Base-by-base conservation (phyloP, 345 rosid species). In the Passiflora organensis region DNA sequence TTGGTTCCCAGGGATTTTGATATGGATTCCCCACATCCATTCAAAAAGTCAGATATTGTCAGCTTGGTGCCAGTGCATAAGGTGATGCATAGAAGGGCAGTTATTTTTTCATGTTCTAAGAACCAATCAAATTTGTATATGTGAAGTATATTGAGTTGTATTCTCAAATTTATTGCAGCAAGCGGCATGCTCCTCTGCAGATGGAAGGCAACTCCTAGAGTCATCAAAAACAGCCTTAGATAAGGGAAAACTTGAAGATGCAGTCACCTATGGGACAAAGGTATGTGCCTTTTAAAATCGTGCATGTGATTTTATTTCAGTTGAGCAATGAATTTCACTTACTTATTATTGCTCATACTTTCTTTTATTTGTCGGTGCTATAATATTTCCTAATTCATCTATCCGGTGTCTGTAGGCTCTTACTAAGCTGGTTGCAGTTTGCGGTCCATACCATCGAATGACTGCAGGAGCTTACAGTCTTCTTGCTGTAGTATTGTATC, bases 381-480 rank as follows among this genome's bases (percentile, higher is more conserved):
- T n/a, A n/a, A n/a, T n/a, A n/a, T n/a, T n/a, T n/a, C n/a, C n/a
- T n/a, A n/a, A n/a, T n/a, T n/a, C n/a, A n/a, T n/a, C n/a, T n/a
- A n/a, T n/a, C n/a, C n/a, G 71, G 59, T 67, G 23, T 52, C 32
- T 58, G 48, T 66, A 93, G 99, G 99, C 99, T 62, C 91, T 93
- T 66, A 83, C 96, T 63, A 93, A 93, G 70, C 91, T 93, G 62
- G 95, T 93, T 18, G 86, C 97, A 50, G 99, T 93, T 50, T 93
- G 99, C 38, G 99, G 99, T 67, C 99, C 99, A 48, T 93, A 84
- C 67, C 94, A 93, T 68, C 81, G 97, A 65, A 93, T 89, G 99
- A 93, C 99, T 56, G 99, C 99, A 24, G 99, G 99, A 71, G 99
- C 97, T 66, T 93, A 89, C 76, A 93, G 99, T 72, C 95, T 93